Conservation (phyloP, 106 monocot species). For the Posidonia australis region DNA sequence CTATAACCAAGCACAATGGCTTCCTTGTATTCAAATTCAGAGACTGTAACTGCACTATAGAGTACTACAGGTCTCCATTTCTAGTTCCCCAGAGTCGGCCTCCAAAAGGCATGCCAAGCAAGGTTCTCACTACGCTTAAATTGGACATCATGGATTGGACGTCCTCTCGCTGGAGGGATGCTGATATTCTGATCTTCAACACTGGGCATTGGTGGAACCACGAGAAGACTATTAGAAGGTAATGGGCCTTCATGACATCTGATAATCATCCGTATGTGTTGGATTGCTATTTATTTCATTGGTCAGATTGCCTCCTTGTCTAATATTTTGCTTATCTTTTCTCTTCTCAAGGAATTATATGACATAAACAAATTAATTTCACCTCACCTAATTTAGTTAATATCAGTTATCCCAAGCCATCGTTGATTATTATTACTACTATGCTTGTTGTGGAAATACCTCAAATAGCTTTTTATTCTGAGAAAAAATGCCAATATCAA, state of each 20-base stretch:
- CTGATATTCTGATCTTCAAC: slow-evolving; percentile 19
- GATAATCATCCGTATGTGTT: too few species aligned
- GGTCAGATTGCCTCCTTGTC: too few species aligned
- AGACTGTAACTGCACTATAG: slow-evolving; percentile 21
- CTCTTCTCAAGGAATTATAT: too few species aligned
- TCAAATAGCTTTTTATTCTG: too few species aligned
- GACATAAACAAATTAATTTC: too few species aligned
- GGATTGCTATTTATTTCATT: too few species aligned
- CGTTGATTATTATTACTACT: too few species aligned
- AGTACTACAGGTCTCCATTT: slow-evolving; percentile 18
- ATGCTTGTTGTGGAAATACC: too few species aligned
- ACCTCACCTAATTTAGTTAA: too few species aligned
- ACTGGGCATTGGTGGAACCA: slow-evolving; percentile 29
- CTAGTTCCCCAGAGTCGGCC: slow-evolving; percentile 17
- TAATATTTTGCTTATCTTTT: too few species aligned
- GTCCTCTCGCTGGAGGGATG: slow-evolving; percentile 10
- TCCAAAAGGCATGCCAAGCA: neutral
- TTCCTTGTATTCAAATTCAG: slow-evolving; percentile 16
- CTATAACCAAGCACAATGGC: slow-evolving; percentile 25
- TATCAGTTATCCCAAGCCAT: too few species aligned
- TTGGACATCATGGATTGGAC: slow-evolving; percentile 23
- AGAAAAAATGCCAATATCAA: too few species aligned
- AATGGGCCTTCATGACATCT: neutral
- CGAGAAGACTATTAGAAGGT: slow-evolving; percentile 22
- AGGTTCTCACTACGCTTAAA: slow-evolving; percentile 12